Evolutionary conservation across 805 yeast species (phyloP).

Genomic region (Wickerhamiella kurtzmanii): DNA sequence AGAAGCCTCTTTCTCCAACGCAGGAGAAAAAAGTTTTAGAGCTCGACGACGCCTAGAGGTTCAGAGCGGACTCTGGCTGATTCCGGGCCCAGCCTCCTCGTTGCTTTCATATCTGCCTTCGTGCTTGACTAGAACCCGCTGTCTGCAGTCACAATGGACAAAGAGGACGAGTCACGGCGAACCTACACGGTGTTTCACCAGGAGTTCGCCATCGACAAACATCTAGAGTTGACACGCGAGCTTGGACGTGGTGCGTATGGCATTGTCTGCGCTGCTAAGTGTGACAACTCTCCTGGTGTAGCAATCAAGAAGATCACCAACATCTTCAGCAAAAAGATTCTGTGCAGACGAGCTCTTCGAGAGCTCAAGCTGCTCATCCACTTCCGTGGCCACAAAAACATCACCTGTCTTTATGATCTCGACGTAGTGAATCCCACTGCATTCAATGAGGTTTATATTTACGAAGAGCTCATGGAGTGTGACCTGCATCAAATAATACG

Average conservation of each 20-base stretch:
- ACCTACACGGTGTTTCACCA: conserved; percentile 67
- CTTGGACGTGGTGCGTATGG: conserved; percentile 98
- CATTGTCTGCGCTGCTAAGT: conserved; percentile 75
- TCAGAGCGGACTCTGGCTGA: not conserved
- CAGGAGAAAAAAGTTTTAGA: not conserved
- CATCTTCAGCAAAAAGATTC: conserved; percentile 77
- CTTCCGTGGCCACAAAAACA: conserved; percentile 91
- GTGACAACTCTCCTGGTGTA: conserved; percentile 63
- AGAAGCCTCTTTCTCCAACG: not conserved
- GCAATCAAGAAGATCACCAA: conserved; percentile 95
- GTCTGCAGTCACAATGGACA: not conserved
- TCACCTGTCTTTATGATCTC: conserved; percentile 86
- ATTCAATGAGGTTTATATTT: conserved; percentile 83
- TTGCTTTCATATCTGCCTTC: not conserved
- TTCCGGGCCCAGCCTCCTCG: not conserved
- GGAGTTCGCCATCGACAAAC: conserved; percentile 79
- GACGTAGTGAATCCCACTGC: conserved; percentile 71
- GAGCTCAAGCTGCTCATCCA: conserved; percentile 83
- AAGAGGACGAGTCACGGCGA: conserved; percentile 18
- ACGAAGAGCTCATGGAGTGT: conserved; percentile 97
- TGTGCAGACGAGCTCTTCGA: conserved; percentile 82
- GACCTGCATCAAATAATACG: conserved; percentile 96
- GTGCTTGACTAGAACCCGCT: too few relatives aligned
- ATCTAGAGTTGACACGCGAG: conserved; percentile 82
- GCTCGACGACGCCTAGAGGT: not conserved